Base-by-base conservation (phyloP, 2,329 filamentous ascomycete species). In the Fusarium sp. region DNA sequence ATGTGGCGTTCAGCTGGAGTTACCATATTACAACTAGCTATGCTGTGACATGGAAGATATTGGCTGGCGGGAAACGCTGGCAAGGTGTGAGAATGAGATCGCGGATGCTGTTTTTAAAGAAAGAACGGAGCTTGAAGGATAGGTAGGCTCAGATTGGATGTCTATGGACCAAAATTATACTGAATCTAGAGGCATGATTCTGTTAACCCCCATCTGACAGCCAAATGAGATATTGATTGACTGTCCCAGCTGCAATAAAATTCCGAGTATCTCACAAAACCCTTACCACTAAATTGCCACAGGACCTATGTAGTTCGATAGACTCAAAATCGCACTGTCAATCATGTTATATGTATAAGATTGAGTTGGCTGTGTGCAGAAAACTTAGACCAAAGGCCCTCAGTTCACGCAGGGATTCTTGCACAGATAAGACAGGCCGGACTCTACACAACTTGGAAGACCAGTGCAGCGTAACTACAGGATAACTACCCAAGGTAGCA, bases 401-500 rank as follows among this genome's bases (percentile, higher is more conserved):
- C 49, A 35, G 23, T 52, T 35, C 32, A 35, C 21, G 49, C 32
- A 25, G n/a, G 7, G 49, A 35, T 52, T 52, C n/a, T n/a, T 32
- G 46, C 15, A 49, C 21, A 49, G 10, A 52, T 16, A 52, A 18
- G 18, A 33, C 49, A 35, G 18, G 49, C 32, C 23, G 49, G 9
- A 35, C 35, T 52, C 49, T 35, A 25, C 12, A 33, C 37, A 47
- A 47, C 43, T 19, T 25, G n/a, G 13, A 58, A 33, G 52, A 13
- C 16, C 21, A 61, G 35, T n/a, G 43, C 44, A 62, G 38, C 44
- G 50, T 53, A 71, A 64, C 63, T 67, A 32, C 57, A 33, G 32
- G 30, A 47, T 60, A 67, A 68, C 67, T 65, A 57, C 47, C 32
- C 16, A 23, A 32, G 30, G 30, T 15, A 33, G 70, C 46, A 72